A percentile compares a stretch with the other conserved stretches of the same genome.
Conservation (phyloP, 305 asterid species). For the Fraxinus sp. region DNA sequence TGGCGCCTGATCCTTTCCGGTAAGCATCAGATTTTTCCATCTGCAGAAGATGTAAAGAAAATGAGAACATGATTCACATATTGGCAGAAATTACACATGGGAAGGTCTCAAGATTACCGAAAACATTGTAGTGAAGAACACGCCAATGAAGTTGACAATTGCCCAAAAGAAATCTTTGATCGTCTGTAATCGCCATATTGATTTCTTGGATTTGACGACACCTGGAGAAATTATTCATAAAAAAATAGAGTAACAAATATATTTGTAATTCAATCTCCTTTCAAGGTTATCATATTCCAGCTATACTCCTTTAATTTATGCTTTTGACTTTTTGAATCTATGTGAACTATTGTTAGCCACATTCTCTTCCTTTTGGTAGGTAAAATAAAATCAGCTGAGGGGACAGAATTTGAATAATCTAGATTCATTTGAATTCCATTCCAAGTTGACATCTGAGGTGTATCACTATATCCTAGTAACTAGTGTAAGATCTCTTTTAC, state of each 20-base stretch:
- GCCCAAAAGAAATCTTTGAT: constrained; percentile 81
- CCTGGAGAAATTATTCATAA: constrained; percentile 42
- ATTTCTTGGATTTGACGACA: constrained; percentile 73
- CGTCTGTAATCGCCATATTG: constrained; percentile 82
- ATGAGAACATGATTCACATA: constrained; percentile 7
- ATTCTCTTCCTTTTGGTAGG: not conserved
- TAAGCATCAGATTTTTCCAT: constrained; percentile 92
- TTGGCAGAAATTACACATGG: not conserved
- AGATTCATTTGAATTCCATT: not conserved
- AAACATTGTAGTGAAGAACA: constrained; percentile 72
- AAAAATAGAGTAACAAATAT: not conserved
- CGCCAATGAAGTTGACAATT: constrained; percentile 60
- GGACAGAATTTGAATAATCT: not conserved
- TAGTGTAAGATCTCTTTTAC: not conserved
- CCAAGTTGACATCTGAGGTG: not conserved
- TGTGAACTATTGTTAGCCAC: not conserved
- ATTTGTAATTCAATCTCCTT: not conserved
- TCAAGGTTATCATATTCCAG: not conserved
- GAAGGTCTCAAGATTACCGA: constrained; percentile 53
- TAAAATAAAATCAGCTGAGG: not conserved
- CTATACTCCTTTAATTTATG: not conserved
- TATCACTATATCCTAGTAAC: not conserved
- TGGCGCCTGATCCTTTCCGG: constrained; percentile 69
- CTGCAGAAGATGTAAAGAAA: constrained; percentile 32
- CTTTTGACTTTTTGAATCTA: not conserved